phyloP scores from a whole-genome alignment of 768 basidiomycete species.

The Pilatotrama ljubarskyi region DNA sequence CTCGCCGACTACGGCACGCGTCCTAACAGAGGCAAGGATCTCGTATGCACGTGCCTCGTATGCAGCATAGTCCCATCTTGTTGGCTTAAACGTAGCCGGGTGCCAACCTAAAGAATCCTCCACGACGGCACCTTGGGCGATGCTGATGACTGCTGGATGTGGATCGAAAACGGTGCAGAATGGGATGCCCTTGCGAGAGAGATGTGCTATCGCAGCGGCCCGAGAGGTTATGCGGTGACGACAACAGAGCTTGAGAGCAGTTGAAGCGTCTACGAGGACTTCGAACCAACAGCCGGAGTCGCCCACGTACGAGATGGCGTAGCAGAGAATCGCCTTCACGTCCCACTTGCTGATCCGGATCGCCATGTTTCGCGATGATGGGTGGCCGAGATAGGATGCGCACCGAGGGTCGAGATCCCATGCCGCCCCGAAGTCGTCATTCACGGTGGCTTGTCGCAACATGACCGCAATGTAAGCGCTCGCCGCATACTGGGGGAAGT shows the following conservation, averaged over 20 bases:
- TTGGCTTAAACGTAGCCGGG: not conserved
- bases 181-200: not conserved
- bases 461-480: not conserved
- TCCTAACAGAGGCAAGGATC: no score
- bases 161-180: not conserved
- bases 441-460: not conserved
- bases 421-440: not conserved
- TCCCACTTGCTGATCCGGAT: not conserved
- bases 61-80: not conserved
- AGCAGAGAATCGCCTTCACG: not conserved
- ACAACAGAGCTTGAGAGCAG: conserved; percentile 1
- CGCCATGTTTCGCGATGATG: not conserved
- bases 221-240: not conserved
- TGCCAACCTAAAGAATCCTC: not conserved
- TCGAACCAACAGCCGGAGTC: not conserved
- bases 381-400: not conserved
- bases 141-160: not conserved
- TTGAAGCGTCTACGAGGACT: not conserved
- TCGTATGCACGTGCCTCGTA: conserved; percentile 2
- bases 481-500: not conserved
- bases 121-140: not conserved
- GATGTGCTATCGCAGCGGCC: not conserved
- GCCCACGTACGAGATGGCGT: not conserved
- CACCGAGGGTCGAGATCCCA: not conserved
- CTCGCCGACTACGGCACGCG: no score